Evolutionary conservation across 2,329 filamentous ascomycete genomes (phyloP).

Genomic region (Nemania sp.): DNA sequence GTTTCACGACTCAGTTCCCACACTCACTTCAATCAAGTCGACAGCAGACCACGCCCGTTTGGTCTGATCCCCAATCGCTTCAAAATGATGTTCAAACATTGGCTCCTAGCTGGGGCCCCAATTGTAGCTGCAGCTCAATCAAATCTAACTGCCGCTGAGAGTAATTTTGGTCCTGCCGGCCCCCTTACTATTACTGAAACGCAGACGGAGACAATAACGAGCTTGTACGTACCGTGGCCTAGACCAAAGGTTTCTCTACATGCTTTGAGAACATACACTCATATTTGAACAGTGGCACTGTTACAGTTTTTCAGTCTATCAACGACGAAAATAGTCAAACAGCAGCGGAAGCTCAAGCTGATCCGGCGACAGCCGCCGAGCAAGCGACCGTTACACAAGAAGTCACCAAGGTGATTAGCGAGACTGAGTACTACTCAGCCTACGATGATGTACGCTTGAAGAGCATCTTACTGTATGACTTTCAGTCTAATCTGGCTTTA

Average conservation of each 20-base stretch:
- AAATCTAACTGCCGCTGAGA: slow-evolving; percentile 26
- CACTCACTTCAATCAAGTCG: slow-evolving; percentile 4
- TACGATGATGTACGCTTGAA: slow-evolving; percentile 19
- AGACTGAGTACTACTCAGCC: slow-evolving; percentile 8
- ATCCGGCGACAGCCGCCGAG: slow-evolving; percentile 22
- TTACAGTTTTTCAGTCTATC: slow-evolving; percentile 27
- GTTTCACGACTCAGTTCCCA: not conserved
- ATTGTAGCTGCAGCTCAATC: slow-evolving; percentile 29
- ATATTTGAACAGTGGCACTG: slow-evolving; percentile 22
- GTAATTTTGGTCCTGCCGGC: slow-evolving; percentile 10
- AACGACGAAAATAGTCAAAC: slow-evolving; percentile 22
- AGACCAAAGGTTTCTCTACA: slow-evolving; percentile 14
- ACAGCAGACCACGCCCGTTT: not conserved
- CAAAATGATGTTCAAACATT: slow-evolving; percentile 32
- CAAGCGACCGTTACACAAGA: slow-evolving; percentile 20
- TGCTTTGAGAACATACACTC: slow-evolving; percentile 7
- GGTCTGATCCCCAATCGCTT: slow-evolving; percentile 5
- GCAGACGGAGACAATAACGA: slow-evolving; percentile 29
- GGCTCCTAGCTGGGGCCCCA: slow-evolving; percentile 30
- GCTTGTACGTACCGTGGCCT: slow-evolving; percentile 22
- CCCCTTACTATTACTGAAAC: slow-evolving; percentile 30
- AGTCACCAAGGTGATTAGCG: slow-evolving; percentile 9
- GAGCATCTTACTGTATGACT: not conserved
- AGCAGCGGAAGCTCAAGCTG: slow-evolving; percentile 11
- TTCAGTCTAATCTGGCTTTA: slow-evolving; percentile 11